Base-by-base conservation (phyloP, 2,329 filamentous ascomycete species). In the Clarireedia homoeocarpa region DNA sequence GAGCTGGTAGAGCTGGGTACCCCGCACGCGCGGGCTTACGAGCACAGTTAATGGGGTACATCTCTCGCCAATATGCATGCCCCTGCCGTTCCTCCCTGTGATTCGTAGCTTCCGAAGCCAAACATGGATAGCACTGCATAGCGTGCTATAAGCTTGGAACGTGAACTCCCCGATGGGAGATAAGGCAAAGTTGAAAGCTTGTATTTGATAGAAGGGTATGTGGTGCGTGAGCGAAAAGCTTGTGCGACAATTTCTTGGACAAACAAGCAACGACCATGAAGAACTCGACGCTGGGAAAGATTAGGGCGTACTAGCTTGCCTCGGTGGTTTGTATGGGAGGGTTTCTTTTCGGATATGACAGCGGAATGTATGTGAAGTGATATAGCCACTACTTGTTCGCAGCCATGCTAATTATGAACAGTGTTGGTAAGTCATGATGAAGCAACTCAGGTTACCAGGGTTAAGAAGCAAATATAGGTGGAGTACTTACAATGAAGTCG, bases 241-340 rank as follows among this genome's bases (percentile, higher is more conserved):
- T 34, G 10, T 34, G 30, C 14, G 30, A 34, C 30, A 34, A 34
- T 34, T 5, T 20, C 20, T 20, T 34, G 5, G 30, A 34, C 30
- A 30, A 30, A 30, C 27, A 34, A 34, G 30, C 30, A 34, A 30
- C 17, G 44, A 48, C 15, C 15, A 56, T 55, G 53, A 66, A 65
- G 39, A 58, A 60, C 27, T 65, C 64, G 7, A 60, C 58, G 4
- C 59, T 48, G 23, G 75, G 75, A 24, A 72, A 67, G 53, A 61
- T 76, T 36, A 70, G 77, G 55, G 75, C 76, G 30, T 81, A 79
- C 63, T 80, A 73, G 72, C 71, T 81, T 9, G 76, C 75, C 2
- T 69, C 69, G 1, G 73, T 80, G 3, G 73, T 79, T 12, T 81
- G 76, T 61, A 74, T 77, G 60, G 77, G 76, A 6, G 77, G 77